Percentiles rank a stretch among this genome's conserved stretches.
phyloP scores from a whole-genome alignment of 192 early-diverging fungal genomes.

The Ramicandelaber brevisporus region DNA sequence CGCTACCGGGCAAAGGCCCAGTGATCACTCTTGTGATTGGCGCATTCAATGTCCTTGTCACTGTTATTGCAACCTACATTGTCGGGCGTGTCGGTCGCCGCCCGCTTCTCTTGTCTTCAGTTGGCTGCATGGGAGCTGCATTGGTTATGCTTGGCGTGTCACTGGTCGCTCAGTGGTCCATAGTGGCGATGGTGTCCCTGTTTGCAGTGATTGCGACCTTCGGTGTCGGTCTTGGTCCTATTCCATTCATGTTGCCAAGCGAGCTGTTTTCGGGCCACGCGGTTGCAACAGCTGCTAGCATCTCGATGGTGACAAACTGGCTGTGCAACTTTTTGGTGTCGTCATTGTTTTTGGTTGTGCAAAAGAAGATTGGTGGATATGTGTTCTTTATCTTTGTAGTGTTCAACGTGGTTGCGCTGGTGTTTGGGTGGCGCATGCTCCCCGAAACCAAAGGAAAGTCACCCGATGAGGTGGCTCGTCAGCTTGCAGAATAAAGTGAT shows the following conservation, averaged over 20 bases:
- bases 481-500: slow-evolving; percentile 15
- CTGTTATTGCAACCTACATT: slow-evolving; percentile 36
- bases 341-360: slow-evolving; percentile 10
- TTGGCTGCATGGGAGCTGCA: slow-evolving; percentile 25
- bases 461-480: too few species aligned
- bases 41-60: slow-evolving; percentile 44
- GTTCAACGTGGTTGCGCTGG: slow-evolving; percentile 6
- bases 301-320: slow-evolving; percentile 16
- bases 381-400: slow-evolving; percentile 16
- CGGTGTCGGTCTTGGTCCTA: slow-evolving; percentile 17
- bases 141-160: slow-evolving; percentile 29
- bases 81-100: slow-evolving; percentile 56
- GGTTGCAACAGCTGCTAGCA: slow-evolving; percentile 10
- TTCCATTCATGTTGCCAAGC: slow-evolving; percentile 16
- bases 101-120: slow-evolving; percentile 32
- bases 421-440: slow-evolving; percentile 8
- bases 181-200: slow-evolving; percentile 38
- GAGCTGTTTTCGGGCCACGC: slow-evolving; percentile 18
- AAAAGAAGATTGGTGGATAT: slow-evolving; percentile 14
- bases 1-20: slow-evolving; percentile 30
- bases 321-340: slow-evolving; percentile 14
- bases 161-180: slow-evolving; percentile 51
- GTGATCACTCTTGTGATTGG: slow-evolving; percentile 58
- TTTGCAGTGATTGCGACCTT: slow-evolving; percentile 16
- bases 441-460: slow-evolving; percentile 17